phyloP scores from a whole-genome alignment of 805 yeast genomes.

The Saccharomycopsis malanga region DNA sequence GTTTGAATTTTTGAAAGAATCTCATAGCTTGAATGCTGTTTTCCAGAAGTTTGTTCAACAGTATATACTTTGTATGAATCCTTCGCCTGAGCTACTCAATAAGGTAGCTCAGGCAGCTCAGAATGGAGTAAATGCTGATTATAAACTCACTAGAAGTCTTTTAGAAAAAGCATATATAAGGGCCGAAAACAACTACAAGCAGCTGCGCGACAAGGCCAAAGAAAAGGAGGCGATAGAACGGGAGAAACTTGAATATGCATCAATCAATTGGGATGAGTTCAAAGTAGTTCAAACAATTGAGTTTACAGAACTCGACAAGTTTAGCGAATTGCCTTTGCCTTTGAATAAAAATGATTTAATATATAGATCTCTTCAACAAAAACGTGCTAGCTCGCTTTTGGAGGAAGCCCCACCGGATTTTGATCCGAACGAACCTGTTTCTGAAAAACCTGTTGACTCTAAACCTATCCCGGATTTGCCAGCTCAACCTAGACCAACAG shows the following conservation, averaged over 20 bases:
- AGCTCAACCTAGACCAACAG: constrained; percentile 17
- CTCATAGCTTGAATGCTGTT: constrained; percentile 53
- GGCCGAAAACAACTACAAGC: constrained; percentile 51
- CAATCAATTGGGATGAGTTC: constrained; percentile 87
- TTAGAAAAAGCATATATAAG: constrained; percentile 37
- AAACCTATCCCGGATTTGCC: background rate
- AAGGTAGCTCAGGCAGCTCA: background rate
- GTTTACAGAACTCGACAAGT: constrained; percentile 55
- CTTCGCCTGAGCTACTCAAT: background rate
- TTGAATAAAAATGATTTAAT: constrained; percentile 52
- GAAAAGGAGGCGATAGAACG: constrained; percentile 27
- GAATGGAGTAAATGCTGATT: background rate
- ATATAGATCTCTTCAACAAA: constrained; percentile 52
- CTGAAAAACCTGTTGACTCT: background rate
- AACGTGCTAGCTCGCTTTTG: constrained; percentile 30
- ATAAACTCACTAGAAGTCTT: constrained; percentile 26
- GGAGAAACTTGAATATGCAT: constrained; percentile 53
- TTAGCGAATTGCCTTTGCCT: constrained; percentile 47
- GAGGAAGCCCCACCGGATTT: constrained; percentile 40
- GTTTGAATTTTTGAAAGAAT: constrained; percentile 56
- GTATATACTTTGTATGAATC: constrained; percentile 37
- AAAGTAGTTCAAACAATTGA: constrained; percentile 60
- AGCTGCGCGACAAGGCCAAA: constrained; percentile 31
- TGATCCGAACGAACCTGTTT: constrained; percentile 20
- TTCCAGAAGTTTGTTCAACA: constrained; percentile 48